phyloP scores from a whole-genome alignment of 768 basidiomycete genomes.

The Kwoniella dendrophila region DNA sequence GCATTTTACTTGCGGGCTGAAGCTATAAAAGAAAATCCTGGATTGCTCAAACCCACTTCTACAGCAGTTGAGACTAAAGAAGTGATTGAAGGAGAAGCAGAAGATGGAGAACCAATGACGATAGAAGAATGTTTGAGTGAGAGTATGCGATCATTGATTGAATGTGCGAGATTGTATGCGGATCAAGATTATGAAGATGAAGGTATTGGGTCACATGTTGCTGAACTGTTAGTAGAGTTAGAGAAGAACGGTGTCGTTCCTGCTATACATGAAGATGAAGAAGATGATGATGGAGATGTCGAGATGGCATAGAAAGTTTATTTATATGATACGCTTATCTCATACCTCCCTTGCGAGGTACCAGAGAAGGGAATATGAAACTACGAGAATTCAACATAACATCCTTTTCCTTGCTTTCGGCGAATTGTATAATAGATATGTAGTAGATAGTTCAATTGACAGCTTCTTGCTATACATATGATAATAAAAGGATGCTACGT shows the following conservation, averaged over 20 bases:
- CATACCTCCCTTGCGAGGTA: too few species aligned
- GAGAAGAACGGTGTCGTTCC: constrained; percentile 69
- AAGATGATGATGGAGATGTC: constrained; percentile 67
- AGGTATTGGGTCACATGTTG: constrained; percentile 72
- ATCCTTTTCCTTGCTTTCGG: too few species aligned
- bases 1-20: constrained; percentile 69
- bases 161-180: constrained; percentile 75
- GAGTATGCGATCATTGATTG: constrained; percentile 77
- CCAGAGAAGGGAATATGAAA: too few species aligned
- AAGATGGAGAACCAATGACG: constrained; percentile 55
- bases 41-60: constrained; percentile 7
- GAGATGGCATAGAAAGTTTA: constrained; percentile 56
- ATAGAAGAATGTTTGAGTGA: constrained; percentile 81
- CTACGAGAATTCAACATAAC: too few species aligned
- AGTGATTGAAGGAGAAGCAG: constrained; percentile 64
- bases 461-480: too few species aligned
- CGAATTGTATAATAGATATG: too few species aligned
- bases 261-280: constrained; percentile 64
- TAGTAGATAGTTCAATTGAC: too few species aligned
- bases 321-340: too few species aligned
- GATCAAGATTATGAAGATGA: constrained; percentile 74
- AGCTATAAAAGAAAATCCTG: constrained; percentile 34
- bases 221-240: constrained; percentile 71
- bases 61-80: constrained; percentile 42
- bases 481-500: too few species aligned